Evolutionary conservation across 2,329 filamentous ascomycete species (phyloP).

Genomic region (Ophiostoma sp.): DNA sequence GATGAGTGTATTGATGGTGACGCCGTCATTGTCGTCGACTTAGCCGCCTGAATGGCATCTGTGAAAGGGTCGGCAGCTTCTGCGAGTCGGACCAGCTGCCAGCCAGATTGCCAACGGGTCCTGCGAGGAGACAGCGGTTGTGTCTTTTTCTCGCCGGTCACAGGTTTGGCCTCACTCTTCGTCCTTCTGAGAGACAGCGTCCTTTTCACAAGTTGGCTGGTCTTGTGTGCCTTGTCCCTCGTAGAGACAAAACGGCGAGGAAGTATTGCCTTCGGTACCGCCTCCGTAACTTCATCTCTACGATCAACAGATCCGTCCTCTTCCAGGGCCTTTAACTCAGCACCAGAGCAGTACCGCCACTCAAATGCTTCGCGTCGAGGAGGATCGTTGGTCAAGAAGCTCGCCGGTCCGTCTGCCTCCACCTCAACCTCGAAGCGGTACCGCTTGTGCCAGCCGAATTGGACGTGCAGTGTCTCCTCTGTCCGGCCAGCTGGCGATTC

Average conservation of each 20-base stretch:
- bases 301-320: conserved; percentile 19
- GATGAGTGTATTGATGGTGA: neutral
- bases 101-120: conserved; percentile 17
- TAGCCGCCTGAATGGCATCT: neutral
- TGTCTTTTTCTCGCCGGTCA: neutral
- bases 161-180: neutral
- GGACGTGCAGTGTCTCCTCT: conserved; percentile 23
- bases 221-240: neutral
- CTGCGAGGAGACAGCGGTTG: neutral
- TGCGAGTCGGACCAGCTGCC: conserved; percentile 23
- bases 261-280: neutral
- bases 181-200: neutral
- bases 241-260: neutral
- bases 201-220: neutral
- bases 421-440: conserved; percentile 40
- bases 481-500: conserved; percentile 10
- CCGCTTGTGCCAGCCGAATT: conserved; percentile 24
- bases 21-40: neutral
- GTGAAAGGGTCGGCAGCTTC: neutral
- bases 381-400: neutral
- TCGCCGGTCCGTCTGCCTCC: neutral
- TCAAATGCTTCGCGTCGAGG: conserved; percentile 41
- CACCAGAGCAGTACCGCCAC: conserved; percentile 43
- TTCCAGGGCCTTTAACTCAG: conserved; percentile 37
- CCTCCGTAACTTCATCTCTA: neutral